A percentile compares a stretch with the other conserved stretches of the same genome.
Conservation (phyloP, 2,329 filamentous ascomycete species). For the Aureobasidium leucospermi region DNA sequence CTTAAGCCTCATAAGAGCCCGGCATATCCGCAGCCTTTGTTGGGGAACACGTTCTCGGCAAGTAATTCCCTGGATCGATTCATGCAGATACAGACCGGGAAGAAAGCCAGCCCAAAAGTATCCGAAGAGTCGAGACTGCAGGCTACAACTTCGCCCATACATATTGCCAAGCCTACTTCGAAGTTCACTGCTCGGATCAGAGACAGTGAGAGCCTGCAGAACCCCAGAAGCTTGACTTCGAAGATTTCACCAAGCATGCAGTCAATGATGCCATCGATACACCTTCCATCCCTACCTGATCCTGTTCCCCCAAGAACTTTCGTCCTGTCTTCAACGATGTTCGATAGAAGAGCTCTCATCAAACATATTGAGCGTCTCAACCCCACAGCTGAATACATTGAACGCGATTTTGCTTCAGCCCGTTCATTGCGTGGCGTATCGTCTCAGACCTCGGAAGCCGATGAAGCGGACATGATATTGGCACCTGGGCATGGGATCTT, state of each 20-base stretch:
- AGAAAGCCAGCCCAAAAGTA: neutral
- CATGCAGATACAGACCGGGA: slow-evolving; percentile 40
- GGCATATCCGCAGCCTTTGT: slow-evolving; percentile 19
- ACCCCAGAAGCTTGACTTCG: neutral
- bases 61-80: slow-evolving; percentile 42
- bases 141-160: neutral
- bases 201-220: neutral
- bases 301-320: slow-evolving; percentile 29
- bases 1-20: neutral
- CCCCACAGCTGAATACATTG: slow-evolving; percentile 47
- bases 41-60: slow-evolving; percentile 35
- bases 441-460: slow-evolving; percentile 5
- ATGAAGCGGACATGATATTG: slow-evolving; percentile 65
- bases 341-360: slow-evolving; percentile 40
- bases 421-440: slow-evolving; percentile 7
- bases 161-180: neutral
- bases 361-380: slow-evolving; percentile 45
- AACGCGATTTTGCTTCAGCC: slow-evolving; percentile 48
- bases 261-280: neutral
- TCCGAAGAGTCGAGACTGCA: neutral
- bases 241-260: no score
- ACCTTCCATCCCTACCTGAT: slow-evolving; percentile 3
- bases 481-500: slow-evolving; percentile 64
- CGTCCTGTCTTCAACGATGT: slow-evolving; percentile 46
- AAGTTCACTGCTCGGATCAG: neutral